Percentiles rank a stretch among this genome's conserved stretches.
phyloP scores from a whole-genome alignment of 2,329 filamentous ascomycete species.

The Coniosporium tulheliwenetii region DNA sequence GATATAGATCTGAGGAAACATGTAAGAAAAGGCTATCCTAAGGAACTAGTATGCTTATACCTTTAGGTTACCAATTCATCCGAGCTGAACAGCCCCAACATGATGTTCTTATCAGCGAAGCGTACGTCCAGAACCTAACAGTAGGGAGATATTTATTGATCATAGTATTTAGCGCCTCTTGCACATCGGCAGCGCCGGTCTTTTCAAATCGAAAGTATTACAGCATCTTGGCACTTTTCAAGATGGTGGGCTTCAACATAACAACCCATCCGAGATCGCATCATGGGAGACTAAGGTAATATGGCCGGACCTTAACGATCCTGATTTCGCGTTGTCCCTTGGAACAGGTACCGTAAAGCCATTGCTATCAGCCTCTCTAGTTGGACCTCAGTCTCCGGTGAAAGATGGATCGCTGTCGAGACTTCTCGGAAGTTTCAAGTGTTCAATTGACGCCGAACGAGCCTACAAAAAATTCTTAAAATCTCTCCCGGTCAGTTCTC shows the following conservation, averaged over 20 bases:
- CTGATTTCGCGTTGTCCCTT: conserved; percentile 12
- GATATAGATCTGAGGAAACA: conserved; percentile 2
- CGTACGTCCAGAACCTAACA: no score
- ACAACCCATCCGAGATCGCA: conserved; percentile 12
- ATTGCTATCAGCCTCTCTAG: neutral
- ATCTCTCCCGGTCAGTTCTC: no score
- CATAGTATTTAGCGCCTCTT: conserved; percentile 11
- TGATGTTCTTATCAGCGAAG: conserved; percentile 10
- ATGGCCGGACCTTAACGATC: conserved; percentile 9
- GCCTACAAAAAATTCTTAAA: no score
- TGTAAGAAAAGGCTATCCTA: conserved; percentile 3
- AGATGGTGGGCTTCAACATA: conserved; percentile 14
- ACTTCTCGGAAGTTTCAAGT: conserved; percentile 8
- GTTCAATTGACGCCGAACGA: no score
- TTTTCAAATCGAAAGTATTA: conserved; percentile 11
- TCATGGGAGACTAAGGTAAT: conserved; percentile 9
- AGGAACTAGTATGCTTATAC: no score
- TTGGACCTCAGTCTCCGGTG: conserved; percentile 9
- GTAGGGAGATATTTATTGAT: no score
- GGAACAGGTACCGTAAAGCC: conserved; percentile 9
- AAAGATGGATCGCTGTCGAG: conserved; percentile 9
- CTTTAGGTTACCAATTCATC: conserved; percentile 8
- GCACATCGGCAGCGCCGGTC: conserved; percentile 14
- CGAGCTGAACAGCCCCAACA: conserved; percentile 7
- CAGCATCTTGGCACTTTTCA: conserved; percentile 11